A percentile compares a stretch with the other conserved stretches of the same genome.
phyloP scores from a whole-genome alignment of 2,329 filamentous ascomycete genomes.

The Fusarium nanum region DNA sequence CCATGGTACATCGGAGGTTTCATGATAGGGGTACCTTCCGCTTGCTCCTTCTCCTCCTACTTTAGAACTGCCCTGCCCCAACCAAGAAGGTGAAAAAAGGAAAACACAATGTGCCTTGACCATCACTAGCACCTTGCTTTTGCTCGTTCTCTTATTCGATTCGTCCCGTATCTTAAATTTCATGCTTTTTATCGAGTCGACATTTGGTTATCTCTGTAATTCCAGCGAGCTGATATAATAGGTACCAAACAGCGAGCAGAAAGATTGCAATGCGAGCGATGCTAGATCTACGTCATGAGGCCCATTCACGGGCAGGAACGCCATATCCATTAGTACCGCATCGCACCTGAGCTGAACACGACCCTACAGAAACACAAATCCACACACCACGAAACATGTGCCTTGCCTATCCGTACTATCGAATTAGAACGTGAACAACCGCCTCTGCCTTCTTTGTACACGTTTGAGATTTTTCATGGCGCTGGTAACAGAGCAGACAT shows the following conservation, averaged over 20 bases:
- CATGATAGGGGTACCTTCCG: slow-evolving; percentile 15
- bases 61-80: slow-evolving; percentile 8
- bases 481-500: background rate
- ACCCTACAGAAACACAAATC: slow-evolving; percentile 35
- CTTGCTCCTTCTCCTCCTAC: background rate
- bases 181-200: background rate
- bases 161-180: background rate
- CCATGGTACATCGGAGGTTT: slow-evolving; percentile 9
- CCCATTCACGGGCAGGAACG: slow-evolving; percentile 19
- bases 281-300: slow-evolving; percentile 37
- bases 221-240: background rate
- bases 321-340: background rate
- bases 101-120: slow-evolving; percentile 10
- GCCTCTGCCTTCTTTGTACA: background rate
- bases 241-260: background rate
- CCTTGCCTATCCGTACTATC: background rate
- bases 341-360: slow-evolving; percentile 8
- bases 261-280: background rate
- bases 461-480: background rate
- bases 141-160: background rate
- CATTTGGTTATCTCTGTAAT: background rate
- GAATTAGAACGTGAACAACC: slow-evolving; percentile 3
- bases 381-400: slow-evolving; percentile 20
- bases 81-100: background rate
- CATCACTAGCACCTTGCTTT: background rate